phyloP scores from a whole-genome alignment of 2,329 filamentous ascomycete genomes.

The Dactylonectria estremocensis region DNA sequence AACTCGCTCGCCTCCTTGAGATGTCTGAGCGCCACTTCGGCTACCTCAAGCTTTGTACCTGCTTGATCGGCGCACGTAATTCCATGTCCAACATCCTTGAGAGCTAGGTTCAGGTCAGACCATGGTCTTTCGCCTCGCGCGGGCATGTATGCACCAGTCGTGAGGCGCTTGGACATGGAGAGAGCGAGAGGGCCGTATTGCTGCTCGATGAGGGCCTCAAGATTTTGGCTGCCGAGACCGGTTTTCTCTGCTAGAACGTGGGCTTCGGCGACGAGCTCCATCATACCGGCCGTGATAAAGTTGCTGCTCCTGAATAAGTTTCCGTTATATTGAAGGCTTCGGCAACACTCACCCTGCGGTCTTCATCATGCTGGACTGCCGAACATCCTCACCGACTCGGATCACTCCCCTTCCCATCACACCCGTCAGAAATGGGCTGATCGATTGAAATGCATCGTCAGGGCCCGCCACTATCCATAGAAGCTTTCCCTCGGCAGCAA shows the following conservation, averaged over 20 bases:
- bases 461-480: constrained; percentile 64
- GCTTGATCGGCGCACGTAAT: constrained; percentile 58
- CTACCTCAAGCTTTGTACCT: constrained; percentile 58
- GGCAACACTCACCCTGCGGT: constrained; percentile 57
- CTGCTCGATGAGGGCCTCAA: constrained; percentile 61
- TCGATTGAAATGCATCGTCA: constrained; percentile 49
- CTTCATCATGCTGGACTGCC: constrained; percentile 63
- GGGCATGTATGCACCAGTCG: constrained; percentile 57
- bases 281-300: constrained; percentile 64
- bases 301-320: constrained; percentile 53
- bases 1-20: constrained; percentile 59
- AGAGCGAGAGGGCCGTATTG: constrained; percentile 57
- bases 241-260: constrained; percentile 65
- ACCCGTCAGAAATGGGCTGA: constrained; percentile 58
- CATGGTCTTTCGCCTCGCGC: constrained; percentile 55
- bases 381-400: constrained; percentile 58
- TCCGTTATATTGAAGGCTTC: rapidly evolving
- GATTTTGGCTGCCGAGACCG: constrained; percentile 55
- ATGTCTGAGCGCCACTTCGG: constrained; percentile 60
- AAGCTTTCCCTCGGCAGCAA: constrained; percentile 62
- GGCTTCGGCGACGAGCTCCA: constrained; percentile 65
- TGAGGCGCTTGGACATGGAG: constrained; percentile 56
- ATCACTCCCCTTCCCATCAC: constrained; percentile 61
- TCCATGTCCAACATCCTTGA: constrained; percentile 68
- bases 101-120: constrained; percentile 64